phyloP scores from a whole-genome alignment of 1,284 basidiomycete species.

The Trichosporon coremiiforme region DNA sequence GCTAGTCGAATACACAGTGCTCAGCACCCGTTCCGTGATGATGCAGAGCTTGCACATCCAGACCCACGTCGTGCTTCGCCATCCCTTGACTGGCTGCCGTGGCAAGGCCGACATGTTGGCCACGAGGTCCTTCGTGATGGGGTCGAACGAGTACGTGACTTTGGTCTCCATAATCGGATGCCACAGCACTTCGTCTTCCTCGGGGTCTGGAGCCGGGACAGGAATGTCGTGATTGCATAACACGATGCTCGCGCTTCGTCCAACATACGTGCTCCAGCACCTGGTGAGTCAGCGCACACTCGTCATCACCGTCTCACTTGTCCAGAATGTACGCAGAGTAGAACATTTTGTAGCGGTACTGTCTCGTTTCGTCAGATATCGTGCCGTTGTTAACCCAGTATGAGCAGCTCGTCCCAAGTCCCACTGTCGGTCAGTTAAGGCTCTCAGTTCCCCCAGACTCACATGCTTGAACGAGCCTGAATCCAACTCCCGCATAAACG shows the following conservation, averaged over 20 bases:
- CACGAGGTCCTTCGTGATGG: conserved; percentile 21
- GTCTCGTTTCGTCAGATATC: conserved; percentile 37
- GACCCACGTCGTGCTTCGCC: conserved; percentile 33
- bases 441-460: not conserved
- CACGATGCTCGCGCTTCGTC: conserved; percentile 32
- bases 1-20: conserved; percentile 30
- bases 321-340: conserved; percentile 38
- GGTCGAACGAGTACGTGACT: conserved; percentile 22
- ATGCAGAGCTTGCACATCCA: conserved; percentile 33
- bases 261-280: conserved; percentile 42
- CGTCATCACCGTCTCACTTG: conserved; percentile 29
- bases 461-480: conserved; percentile 34
- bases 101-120: conserved; percentile 19
- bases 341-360: conserved; percentile 38
- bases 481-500: conserved; percentile 35
- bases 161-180: conserved; percentile 29
- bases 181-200: conserved; percentile 33
- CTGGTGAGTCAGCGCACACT: not conserved
- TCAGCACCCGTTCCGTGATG: conserved; percentile 33
- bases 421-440: conserved; percentile 33
- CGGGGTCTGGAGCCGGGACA: conserved; percentile 24
- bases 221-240: conserved; percentile 35
- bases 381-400: conserved; percentile 39
- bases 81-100: conserved; percentile 30
- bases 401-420: conserved; percentile 42